These are phyloP conservation scores for Chiua sp. DNA, from an alignment of 1,284 basidiomycete genomes.

Conservation along the genomic window DNA sequence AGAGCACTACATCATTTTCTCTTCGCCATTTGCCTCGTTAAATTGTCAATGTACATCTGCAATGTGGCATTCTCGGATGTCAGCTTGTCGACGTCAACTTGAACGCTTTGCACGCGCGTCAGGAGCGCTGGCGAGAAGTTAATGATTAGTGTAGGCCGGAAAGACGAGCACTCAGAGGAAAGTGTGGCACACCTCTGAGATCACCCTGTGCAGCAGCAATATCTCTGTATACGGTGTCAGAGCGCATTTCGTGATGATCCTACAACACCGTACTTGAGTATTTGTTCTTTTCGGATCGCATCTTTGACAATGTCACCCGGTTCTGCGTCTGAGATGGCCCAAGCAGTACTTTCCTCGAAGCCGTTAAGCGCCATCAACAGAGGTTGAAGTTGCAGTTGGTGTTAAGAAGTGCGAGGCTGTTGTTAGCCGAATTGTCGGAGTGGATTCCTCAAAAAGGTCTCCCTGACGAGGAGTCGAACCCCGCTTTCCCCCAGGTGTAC, in stretches of 20 bases:
- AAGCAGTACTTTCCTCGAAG: conserved; percentile 64
- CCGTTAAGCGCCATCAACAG: conserved; percentile 49
- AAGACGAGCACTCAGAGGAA: background rate
- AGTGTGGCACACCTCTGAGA: conserved; percentile 56
- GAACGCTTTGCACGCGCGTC: conserved; percentile 67
- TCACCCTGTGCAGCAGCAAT: conserved; percentile 75
- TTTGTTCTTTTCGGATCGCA: conserved; percentile 71
- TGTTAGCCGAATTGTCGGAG: background rate
- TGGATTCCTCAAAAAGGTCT: background rate
- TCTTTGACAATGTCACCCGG: conserved; percentile 71
- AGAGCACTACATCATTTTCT: conserved; percentile 49
- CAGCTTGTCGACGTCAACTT: conserved; percentile 79
- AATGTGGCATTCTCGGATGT: conserved; percentile 79
- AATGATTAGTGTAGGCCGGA: background rate
- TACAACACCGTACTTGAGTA: conserved; percentile 54
- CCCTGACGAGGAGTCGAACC: conserved; percentile 52
- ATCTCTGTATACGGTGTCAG: conserved; percentile 52
- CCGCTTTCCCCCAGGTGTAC: conserved; percentile 48
- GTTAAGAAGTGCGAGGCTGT: no score
- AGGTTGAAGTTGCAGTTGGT: no score
- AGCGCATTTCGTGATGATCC: no score
- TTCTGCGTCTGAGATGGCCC: conserved; percentile 57
- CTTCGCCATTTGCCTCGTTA: conserved; percentile 84
- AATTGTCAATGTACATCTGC: conserved; percentile 89
- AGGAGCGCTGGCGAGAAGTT: conserved; percentile 58